These are phyloP conservation scores for Fusarium sp. DNA, from an alignment of 2,329 filamentous ascomycete species.

Conservation along the genomic window DNA sequence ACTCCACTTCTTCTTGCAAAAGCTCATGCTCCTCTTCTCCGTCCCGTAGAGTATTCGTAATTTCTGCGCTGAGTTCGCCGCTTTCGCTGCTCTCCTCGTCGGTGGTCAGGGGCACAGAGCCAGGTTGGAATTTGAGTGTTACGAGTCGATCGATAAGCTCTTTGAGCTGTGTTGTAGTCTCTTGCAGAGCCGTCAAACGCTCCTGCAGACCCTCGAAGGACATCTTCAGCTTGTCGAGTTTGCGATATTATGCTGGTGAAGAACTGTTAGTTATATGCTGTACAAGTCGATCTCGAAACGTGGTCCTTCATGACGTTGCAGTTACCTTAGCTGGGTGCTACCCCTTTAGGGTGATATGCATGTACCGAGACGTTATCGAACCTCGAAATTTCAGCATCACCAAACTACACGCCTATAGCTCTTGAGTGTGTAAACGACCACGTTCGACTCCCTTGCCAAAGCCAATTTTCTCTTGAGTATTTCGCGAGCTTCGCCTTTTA, in stretches of 20 bases:
- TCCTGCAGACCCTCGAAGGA: conserved; percentile 70
- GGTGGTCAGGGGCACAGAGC: conserved; percentile 61
- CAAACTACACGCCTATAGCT: background rate
- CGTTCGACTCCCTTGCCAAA: background rate
- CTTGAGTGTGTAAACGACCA: conserved; percentile 12
- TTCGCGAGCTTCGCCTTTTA: conserved; percentile 6
- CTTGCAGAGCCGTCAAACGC: conserved; percentile 68
- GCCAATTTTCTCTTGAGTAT: background rate
- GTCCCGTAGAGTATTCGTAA: conserved; percentile 79
- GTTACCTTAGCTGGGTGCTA: conserved; percentile 2
- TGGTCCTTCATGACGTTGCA: conserved; percentile 42
- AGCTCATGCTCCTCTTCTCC: conserved; percentile 87
- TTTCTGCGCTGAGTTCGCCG: conserved; percentile 81
- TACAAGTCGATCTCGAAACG: conserved; percentile 34
- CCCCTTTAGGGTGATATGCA: conserved; percentile 41
- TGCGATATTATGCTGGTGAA: background rate
- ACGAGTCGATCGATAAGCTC: conserved; percentile 69
- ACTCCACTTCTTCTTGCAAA: conserved; percentile 79
- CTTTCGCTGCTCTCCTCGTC: conserved; percentile 64
- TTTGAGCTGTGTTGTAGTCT: conserved; percentile 65
- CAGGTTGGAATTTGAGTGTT: conserved; percentile 66
- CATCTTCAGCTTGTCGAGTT: conserved; percentile 47
- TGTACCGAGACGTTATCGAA: conserved; percentile 16
- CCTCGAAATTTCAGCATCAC: conserved; percentile 40
- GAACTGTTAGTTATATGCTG: background rate